These are phyloP conservation scores for Penicillium bialowiezense DNA, from an alignment of 495 filamentous ascomycete species.

Conservation along the genomic window DNA sequence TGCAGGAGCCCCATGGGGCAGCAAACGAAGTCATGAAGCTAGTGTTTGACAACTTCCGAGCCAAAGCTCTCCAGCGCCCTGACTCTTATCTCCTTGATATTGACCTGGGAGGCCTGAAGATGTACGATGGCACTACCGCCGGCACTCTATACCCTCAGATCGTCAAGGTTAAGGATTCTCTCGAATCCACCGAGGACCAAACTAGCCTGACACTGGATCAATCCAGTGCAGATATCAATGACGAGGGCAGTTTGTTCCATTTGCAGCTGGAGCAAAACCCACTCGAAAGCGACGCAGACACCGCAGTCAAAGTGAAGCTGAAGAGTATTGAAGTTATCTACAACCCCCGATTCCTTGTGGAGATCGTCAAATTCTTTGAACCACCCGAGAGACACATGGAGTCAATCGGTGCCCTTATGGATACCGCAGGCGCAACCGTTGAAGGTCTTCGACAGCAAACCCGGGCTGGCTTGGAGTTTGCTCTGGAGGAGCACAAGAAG, in stretches of 20 bases:
- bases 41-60: slow-evolving; percentile 90
- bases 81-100: slow-evolving; percentile 87
- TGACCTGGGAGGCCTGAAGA: slow-evolving; percentile 85
- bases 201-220: slow-evolving; percentile 20
- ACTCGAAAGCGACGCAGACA: slow-evolving; percentile 85
- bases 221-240: slow-evolving; percentile 42
- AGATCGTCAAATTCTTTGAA: slow-evolving; percentile 89
- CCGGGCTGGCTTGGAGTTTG: slow-evolving; percentile 91
- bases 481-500: slow-evolving; percentile 95
- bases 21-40: slow-evolving; percentile 78
- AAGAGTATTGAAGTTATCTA: slow-evolving; percentile 97
- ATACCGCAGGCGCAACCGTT: slow-evolving; percentile 91
- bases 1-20: slow-evolving; percentile 78
- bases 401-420: slow-evolving; percentile 89
- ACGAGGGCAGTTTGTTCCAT: slow-evolving; percentile 82
- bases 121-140: slow-evolving; percentile 93
- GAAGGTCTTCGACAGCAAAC: slow-evolving; percentile 94
- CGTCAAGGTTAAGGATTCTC: slow-evolving; percentile 86
- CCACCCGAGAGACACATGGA: slow-evolving; percentile 98
- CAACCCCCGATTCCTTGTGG: slow-evolving; percentile 88
- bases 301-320: slow-evolving; percentile 83
- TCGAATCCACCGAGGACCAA: slow-evolving; percentile 44
- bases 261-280: slow-evolving; percentile 92
- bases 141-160: slow-evolving; percentile 90
- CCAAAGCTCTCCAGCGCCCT: slow-evolving; percentile 79